phyloP scores from a whole-genome alignment of 2,329 filamentous ascomycete genomes.

The Ceratocystis albifundus region DNA sequence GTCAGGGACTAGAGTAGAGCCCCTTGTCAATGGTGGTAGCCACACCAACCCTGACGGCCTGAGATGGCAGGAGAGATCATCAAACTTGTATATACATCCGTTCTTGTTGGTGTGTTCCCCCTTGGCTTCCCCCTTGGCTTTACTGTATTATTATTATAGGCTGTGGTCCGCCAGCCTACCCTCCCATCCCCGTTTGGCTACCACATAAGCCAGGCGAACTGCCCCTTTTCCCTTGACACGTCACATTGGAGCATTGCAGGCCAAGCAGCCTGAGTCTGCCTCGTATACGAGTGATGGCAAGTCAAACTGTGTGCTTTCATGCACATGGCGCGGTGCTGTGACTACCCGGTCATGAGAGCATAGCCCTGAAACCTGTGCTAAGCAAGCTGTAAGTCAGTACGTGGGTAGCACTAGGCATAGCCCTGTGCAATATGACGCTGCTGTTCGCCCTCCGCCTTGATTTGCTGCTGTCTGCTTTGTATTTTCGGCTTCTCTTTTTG shows the following conservation, averaged over 20 bases:
- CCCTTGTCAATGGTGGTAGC: too few species aligned
- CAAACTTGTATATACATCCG: too few species aligned
- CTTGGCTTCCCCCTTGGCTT: too few species aligned
- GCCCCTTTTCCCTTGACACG: neutral
- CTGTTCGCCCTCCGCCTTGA: too few species aligned
- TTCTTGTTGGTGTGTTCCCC: too few species aligned
- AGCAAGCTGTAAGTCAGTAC: neutral
- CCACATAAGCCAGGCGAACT: neutral
- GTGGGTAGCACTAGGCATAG: neutral
- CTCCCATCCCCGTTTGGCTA: neutral
- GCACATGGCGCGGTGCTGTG: neutral
- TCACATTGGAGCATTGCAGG: neutral
- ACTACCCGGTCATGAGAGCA: neutral
- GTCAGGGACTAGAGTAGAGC: too few species aligned
- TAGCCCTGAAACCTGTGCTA: neutral
- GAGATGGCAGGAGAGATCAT: too few species aligned
- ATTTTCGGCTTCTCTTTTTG: neutral
- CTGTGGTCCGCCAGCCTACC: neutral
- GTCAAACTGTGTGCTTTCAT: neutral
- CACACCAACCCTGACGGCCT: too few species aligned
- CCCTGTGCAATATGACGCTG: neutral
- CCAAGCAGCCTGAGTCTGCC: too few species aligned
- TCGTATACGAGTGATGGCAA: neutral
- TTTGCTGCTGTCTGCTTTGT: neutral
- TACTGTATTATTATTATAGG: too few species aligned